Base-by-base conservation (phyloP, 2,329 filamentous ascomycete genomes). In the Fusarium secorum region DNA sequence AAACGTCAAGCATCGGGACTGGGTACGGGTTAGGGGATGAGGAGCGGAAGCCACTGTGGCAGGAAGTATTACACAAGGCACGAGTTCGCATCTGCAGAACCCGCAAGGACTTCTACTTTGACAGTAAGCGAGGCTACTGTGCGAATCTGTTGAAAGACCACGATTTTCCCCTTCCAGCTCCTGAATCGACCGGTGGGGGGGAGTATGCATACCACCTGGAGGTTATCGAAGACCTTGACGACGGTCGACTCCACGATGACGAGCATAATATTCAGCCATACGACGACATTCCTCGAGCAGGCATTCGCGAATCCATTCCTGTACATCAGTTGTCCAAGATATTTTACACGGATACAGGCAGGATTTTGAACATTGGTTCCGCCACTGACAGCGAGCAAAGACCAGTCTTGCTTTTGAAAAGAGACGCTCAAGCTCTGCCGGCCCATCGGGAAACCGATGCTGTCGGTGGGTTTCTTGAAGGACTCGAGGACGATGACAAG, bases 1-100 rank as follows among this genome's bases (percentile, higher is more conserved):
- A 41, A n/a, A 46, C 38, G 18, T 26, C 39, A 14, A 61, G 32
- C 11, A 22, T 41, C 11, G 41, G 44, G 20, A 38, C 39, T n/a
- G 39, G 46, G 7, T 80, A 80, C 45, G 79, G 79, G 1, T 35
- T 80, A 7, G 76, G 75, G 5, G 72, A 77, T 45, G 63, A 72
- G 13, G 92, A 82, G 81, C 90, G 82, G 84, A 87, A 85, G 71
- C 85, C 94, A 0, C 92, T 95, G 1, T 98, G 96, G 96, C 96
- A 98, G 78, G 95, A 99, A 79, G 94, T 97, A 42, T 91, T 98
- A 66, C 95, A 98, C 83, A 99, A 98, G 79, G 93, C 94, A 22
- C 89, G 90, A 41, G 89, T 98, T 17, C 93, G 94, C 63, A 84
- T 99, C 15, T 87, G 92, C 74, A 87, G 95, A 51, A 88, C 93